phyloP scores from a whole-genome alignment of 2,329 filamentous ascomycete genomes.

The Verticillium albo-atrum region DNA sequence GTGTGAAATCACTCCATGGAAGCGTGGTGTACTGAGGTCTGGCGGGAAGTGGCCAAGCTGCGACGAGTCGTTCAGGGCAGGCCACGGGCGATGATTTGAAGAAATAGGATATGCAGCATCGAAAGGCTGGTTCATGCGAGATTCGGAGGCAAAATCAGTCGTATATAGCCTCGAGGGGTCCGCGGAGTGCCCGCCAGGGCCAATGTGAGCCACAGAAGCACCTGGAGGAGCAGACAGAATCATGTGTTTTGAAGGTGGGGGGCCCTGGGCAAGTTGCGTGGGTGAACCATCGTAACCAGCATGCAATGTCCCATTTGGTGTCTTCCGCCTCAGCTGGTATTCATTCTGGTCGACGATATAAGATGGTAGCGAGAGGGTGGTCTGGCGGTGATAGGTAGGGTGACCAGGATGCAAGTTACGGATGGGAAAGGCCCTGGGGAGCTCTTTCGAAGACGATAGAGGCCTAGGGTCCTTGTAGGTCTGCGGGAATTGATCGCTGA shows the following conservation, averaged over 20 bases:
- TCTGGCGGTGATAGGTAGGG: constrained; percentile 16
- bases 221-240: constrained; percentile 42
- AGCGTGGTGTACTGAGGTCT: background rate
- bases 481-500: constrained; percentile 15
- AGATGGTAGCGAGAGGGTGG: constrained; percentile 1
- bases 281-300: constrained; percentile 86
- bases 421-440: constrained; percentile 28
- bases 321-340: constrained; percentile 84
- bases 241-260: constrained; percentile 79
- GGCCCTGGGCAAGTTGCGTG: constrained; percentile 66
- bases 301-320: constrained; percentile 87
- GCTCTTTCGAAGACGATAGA: constrained; percentile 12
- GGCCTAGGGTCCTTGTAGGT: constrained; percentile 8
- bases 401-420: constrained; percentile 27
- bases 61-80: background rate
- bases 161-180: background rate
- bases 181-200: background rate
- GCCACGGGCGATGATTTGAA: background rate
- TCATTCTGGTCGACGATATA: constrained; percentile 42
- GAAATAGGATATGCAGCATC: background rate
- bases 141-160: background rate
- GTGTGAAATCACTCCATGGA: background rate
- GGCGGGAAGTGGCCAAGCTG: background rate
- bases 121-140: background rate
- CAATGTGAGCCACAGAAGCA: background rate